Evolutionary conservation across 139 green algal genomes (phyloP).

Genomic region (Ettlia oleoabundans): DNA sequence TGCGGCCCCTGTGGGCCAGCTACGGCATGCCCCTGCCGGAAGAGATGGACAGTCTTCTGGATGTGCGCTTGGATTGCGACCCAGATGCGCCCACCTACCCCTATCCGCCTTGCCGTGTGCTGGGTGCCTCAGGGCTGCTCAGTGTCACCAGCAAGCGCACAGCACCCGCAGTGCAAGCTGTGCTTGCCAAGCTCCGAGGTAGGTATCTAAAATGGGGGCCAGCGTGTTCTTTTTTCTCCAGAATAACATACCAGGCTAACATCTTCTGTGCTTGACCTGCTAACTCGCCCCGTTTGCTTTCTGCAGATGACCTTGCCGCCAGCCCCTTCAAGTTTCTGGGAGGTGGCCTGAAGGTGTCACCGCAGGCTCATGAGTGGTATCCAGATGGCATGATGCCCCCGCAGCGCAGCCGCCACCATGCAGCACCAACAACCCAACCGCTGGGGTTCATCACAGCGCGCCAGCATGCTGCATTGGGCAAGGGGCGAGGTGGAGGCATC

Average conservation of each 20-base stretch:
- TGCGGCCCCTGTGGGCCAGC: conserved; percentile 20
- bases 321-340: conserved; percentile 16
- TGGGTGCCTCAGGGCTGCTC: conserved; percentile 25
- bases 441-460: conserved; percentile 1
- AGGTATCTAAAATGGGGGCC: not conserved
- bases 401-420: not conserved
- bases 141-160: not conserved
- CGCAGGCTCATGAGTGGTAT: conserved; percentile 3
- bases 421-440: not conserved
- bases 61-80: conserved; percentile 31
- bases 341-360: not conserved
- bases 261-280: too few relatives aligned
- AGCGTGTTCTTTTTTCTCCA: too few relatives aligned
- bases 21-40: conserved; percentile 28
- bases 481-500: not conserved
- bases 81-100: conserved; percentile 27
- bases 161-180: conserved; percentile 3
- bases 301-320: conserved; percentile 23
- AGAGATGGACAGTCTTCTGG: too few relatives aligned
- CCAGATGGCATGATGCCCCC: conserved; percentile 2
- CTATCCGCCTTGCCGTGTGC: conserved; percentile 22
- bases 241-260: not conserved
- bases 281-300: not conserved
- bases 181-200: conserved; percentile 29
- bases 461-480: not conserved